These are phyloP conservation scores for Phaeophleospora eucalypticola DNA, from an alignment of 2,329 filamentous ascomycete genomes.

Conservation along the genomic window DNA sequence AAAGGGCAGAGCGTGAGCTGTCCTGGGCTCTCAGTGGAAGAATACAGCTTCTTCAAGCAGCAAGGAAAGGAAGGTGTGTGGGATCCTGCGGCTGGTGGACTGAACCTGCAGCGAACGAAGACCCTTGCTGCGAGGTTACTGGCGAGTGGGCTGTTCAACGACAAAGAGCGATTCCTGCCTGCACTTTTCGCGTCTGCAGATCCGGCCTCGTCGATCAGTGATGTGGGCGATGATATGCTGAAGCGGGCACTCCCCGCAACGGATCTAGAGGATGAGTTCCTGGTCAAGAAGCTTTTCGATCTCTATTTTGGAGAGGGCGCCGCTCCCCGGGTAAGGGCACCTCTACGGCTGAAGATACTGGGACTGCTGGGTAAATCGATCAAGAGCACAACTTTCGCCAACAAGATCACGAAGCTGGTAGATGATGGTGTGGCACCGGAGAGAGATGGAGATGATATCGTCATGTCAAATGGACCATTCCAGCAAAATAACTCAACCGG, in stretches of 20 bases:
- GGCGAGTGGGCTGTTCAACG: slow-evolving; percentile 78
- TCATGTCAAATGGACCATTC: slow-evolving; percentile 27
- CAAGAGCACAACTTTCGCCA: slow-evolving; percentile 64
- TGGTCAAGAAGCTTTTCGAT: slow-evolving; percentile 64
- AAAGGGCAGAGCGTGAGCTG: slow-evolving; percentile 40
- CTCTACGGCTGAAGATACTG: slow-evolving; percentile 74
- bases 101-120: slow-evolving; percentile 68
- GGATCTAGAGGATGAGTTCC: slow-evolving; percentile 63
- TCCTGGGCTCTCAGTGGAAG: slow-evolving; percentile 60
- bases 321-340: slow-evolving; percentile 53
- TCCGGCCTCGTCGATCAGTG: slow-evolving; percentile 72
- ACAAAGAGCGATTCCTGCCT: slow-evolving; percentile 77
- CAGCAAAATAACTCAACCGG: slow-evolving; percentile 49
- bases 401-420: slow-evolving; percentile 66
- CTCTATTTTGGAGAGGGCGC: slow-evolving; percentile 64
- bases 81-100: slow-evolving; percentile 57
- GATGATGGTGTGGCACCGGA: slow-evolving; percentile 55
- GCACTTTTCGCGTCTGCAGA: slow-evolving; percentile 80
- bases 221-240: slow-evolving; percentile 82
- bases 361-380: slow-evolving; percentile 71
- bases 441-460: slow-evolving; percentile 28
- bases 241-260: slow-evolving; percentile 68
- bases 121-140: slow-evolving; percentile 66
- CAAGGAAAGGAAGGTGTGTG: slow-evolving; percentile 66
- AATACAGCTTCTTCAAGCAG: slow-evolving; percentile 65